phyloP scores from a whole-genome alignment of 352 stramenopile genomes.

The Phytophthora kernoviae region DNA sequence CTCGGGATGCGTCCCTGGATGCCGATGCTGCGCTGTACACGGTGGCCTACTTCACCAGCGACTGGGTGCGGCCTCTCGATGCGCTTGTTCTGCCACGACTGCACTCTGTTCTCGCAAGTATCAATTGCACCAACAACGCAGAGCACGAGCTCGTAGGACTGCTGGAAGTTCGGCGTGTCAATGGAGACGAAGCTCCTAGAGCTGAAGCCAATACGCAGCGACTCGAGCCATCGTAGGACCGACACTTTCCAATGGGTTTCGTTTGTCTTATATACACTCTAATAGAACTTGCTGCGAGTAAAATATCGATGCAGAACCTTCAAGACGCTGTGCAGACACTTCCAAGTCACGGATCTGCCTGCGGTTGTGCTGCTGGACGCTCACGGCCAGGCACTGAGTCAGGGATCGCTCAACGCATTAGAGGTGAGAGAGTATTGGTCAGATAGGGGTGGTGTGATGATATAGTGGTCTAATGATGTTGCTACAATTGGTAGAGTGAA shows the following conservation, averaged over 20 bases:
- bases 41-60: conserved; percentile 49
- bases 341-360: conserved; percentile 45
- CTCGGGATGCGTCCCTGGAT: no score
- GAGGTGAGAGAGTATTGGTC: conserved; percentile 9
- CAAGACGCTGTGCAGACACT: conserved; percentile 43
- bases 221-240: conserved; percentile 31
- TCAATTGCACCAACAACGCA: conserved; percentile 14
- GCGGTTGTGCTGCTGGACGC: conserved; percentile 37
- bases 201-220: conserved; percentile 12
- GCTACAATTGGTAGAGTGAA: not conserved
- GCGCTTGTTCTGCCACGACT: conserved; percentile 31
- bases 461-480: not conserved
- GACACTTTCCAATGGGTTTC: not conserved
- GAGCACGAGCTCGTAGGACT: conserved; percentile 20
- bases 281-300: not conserved
- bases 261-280: not conserved
- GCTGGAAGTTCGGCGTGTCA: conserved; percentile 30
- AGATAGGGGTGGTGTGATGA: no score
- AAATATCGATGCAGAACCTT: conserved; percentile 34
- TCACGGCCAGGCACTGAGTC: conserved; percentile 21
- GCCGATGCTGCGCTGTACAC: conserved; percentile 38
- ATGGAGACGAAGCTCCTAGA: not conserved
- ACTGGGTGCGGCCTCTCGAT: conserved; percentile 47
- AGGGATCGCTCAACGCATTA: conserved; percentile 12
- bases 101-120: conserved; percentile 4